Percentiles rank a stretch among this genome's conserved stretches.
Evolutionary conservation across 176 grass and related monocot species (phyloP).

Genomic region (Bolboschoenus planiculmis): DNA sequence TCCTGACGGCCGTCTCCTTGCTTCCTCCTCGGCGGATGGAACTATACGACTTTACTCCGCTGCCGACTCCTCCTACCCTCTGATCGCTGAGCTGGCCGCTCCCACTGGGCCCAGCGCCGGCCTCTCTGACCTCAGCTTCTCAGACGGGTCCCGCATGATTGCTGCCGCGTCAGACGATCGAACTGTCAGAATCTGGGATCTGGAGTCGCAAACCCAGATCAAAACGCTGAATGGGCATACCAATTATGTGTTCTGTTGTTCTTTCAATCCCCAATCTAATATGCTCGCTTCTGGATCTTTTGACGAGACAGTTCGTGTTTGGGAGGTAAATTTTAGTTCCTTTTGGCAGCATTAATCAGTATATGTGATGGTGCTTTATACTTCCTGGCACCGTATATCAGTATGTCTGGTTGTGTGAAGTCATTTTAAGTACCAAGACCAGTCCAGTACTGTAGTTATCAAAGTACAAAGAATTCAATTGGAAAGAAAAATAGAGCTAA

Average conservation of each 20-base stretch:
- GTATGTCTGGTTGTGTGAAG: background rate
- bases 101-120: constrained; percentile 41
- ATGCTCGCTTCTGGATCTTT: constrained; percentile 83
- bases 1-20: constrained; percentile 66
- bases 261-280: constrained; percentile 86
- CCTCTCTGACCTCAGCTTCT: constrained; percentile 85
- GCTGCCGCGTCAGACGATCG: constrained; percentile 85
- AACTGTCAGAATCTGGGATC: constrained; percentile 87
- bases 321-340: constrained; percentile 40
- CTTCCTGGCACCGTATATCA: background rate
- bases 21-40: constrained; percentile 78
- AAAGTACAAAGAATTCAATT: background rate
- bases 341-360: background rate
- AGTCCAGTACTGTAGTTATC: background rate
- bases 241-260: constrained; percentile 88
- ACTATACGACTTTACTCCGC: constrained; percentile 64
- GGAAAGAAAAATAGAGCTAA: background rate
- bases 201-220: constrained; percentile 49
- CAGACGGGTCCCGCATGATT: constrained; percentile 56
- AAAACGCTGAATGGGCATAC: constrained; percentile 77
- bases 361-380: background rate
- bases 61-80: constrained; percentile 28
- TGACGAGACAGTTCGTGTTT: constrained; percentile 88
- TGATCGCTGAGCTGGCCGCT: constrained; percentile 41
- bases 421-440: background rate